Evolutionary conservation across 164 flowering plant genomes (phyloP), one percentile per base, ranked within the genome.

Genomic region (Vitis labrusca): DNA sequence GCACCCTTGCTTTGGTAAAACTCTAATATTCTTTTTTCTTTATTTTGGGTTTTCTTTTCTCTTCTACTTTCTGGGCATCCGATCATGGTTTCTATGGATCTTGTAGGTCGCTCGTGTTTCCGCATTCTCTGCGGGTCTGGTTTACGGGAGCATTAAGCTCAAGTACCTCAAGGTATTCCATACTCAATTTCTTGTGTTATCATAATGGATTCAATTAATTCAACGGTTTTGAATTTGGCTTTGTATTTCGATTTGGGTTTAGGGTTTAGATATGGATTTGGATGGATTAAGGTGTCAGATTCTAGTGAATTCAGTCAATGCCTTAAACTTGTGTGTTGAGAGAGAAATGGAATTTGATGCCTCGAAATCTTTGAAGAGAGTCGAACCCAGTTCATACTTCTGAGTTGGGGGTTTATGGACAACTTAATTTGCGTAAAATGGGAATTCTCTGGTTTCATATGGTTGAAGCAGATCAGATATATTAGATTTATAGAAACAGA

Each of bases 41-140:
- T 15, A 16, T 10, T n/a, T 63, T 60, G 47, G 48, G 13, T 19
- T 37, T 13, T 50, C 17, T 8, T 57, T 62, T 61, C 53, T 47
- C 65, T 67, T 65, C 16, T 37, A 16, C 48, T 61, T 64, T 16
- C 48, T 49, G 4, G 10, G 19, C 17, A 30, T 52, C 47, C 62
- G 16, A 9, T 60, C 7, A 8, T 57, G 48, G 7, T 3, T 60
- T 17, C 15, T 10, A 63, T 63, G 27, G n/a, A 37, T 44, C 52
- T 66, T 16, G 55, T 73, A 91, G 93, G 93, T 86, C 16, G 93
- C 88, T 78, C 90, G 96, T 58, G 89, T 69, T 13, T 91, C 93
- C 14, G 88, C 89, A 14, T 81, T 89, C 80, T 79, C 90, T 4
- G 51, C 82, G n/a, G 92, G 96, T 8, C 71, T 89, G 37, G 88